These are phyloP conservation scores for Pichia terricola DNA, from an alignment of 1,139 yeast species.

Conservation along the genomic window DNA sequence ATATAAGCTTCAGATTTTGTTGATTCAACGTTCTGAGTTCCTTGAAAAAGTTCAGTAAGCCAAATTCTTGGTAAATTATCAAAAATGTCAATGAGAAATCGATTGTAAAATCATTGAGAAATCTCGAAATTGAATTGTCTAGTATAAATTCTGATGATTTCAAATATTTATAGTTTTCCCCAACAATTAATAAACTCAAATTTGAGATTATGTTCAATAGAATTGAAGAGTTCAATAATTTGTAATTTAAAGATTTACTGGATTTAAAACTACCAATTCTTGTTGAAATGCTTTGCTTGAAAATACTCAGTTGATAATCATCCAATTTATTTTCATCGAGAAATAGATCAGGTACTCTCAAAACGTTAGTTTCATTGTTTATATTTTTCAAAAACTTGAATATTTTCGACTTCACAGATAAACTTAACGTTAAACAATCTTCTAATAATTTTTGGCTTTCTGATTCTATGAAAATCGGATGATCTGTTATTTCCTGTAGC, in stretches of 20 bases:
- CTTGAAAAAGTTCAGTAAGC: constrained; percentile 29
- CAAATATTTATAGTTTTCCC: constrained; percentile 20
- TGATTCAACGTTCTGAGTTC: constrained; percentile 14
- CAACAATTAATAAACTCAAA: constrained; percentile 24
- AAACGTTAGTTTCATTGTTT: constrained; percentile 15
- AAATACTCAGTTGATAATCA: constrained; percentile 18
- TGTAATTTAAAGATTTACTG: constrained; percentile 22
- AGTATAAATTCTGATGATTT: constrained; percentile 6
- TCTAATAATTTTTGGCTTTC: constrained; percentile 12
- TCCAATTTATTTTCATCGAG: constrained; percentile 7
- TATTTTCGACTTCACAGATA: constrained; percentile 15
- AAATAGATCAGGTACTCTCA: constrained; percentile 14
- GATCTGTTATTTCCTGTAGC: constrained; percentile 10
- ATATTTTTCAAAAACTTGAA: constrained; percentile 12
- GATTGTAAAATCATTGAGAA: constrained; percentile 17
- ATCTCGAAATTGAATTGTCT: constrained; percentile 15
- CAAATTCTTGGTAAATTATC: constrained; percentile 29
- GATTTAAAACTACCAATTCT: constrained; percentile 22
- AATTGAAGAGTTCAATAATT: constrained; percentile 23
- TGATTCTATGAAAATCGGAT: constrained; percentile 7
- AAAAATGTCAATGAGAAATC: constrained; percentile 22
- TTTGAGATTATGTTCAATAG: constrained; percentile 25
- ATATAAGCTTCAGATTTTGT: constrained; percentile 10
- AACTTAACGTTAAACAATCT: constrained; percentile 16
- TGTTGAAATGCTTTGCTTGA: constrained; percentile 16